Percentiles rank a stretch among this genome's conserved stretches.
These are phyloP conservation scores for Phialemonium atrogriseum DNA, from an alignment of 2,329 filamentous ascomycete genomes.

Conservation along the genomic window DNA sequence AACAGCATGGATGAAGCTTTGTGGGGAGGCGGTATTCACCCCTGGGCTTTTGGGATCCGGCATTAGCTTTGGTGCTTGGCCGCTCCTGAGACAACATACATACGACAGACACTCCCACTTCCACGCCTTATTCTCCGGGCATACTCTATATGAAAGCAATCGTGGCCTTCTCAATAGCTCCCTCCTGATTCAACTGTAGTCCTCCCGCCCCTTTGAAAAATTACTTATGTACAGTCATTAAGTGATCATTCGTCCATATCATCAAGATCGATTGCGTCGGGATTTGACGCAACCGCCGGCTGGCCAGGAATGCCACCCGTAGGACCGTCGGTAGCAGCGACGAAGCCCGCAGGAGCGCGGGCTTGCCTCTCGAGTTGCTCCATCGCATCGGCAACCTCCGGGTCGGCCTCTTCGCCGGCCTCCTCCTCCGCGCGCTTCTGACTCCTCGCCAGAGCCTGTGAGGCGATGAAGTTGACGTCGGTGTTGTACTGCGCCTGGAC, in stretches of 20 bases:
- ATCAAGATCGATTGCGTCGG: slow-evolving; percentile 79
- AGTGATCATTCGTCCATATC: slow-evolving; percentile 53
- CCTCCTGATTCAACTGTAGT: not conserved
- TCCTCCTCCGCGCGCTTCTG: slow-evolving; percentile 42
- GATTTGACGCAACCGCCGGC: slow-evolving; percentile 53
- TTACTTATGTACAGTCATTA: slow-evolving; percentile 7
- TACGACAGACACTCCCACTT: too few species aligned
- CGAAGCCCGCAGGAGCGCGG: slow-evolving; percentile 83
- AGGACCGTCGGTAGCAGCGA: slow-evolving; percentile 71
- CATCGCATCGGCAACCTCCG: slow-evolving; percentile 70
- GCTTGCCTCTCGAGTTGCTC: slow-evolving; percentile 79
- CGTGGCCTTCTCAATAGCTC: too few species aligned
- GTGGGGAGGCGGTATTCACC: too few species aligned
- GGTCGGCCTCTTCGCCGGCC: slow-evolving; percentile 32
- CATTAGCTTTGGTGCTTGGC: too few species aligned
- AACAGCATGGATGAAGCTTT: too few species aligned
- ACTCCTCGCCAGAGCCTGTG: slow-evolving; percentile 79
- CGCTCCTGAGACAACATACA: too few species aligned
- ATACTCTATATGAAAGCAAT: too few species aligned
- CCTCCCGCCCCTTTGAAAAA: slow-evolving; percentile 2
- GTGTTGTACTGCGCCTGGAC: slow-evolving; percentile 98
- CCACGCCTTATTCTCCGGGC: too few species aligned
- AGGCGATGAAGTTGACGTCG: slow-evolving; percentile 96
- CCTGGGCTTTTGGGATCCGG: too few species aligned
- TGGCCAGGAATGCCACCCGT: slow-evolving; percentile 47